phyloP scores from a whole-genome alignment of 116 monocot genomes.

The Dioscorea cayenensis region DNA sequence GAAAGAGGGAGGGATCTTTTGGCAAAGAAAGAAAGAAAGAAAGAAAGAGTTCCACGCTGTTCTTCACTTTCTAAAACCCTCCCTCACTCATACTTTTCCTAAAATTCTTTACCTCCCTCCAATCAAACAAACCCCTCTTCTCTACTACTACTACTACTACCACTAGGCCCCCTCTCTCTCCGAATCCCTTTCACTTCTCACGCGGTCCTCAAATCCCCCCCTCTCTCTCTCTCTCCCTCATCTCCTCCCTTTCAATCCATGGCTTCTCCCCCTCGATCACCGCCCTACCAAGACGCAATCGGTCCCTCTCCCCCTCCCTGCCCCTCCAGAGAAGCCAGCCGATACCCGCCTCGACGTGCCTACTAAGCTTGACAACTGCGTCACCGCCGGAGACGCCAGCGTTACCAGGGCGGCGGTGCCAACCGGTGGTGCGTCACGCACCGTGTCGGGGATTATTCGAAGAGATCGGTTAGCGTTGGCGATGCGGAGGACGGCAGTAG shows the following conservation, averaged over 20 bases:
- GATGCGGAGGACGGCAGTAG: slow-evolving; percentile 13
- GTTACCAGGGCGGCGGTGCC: background rate
- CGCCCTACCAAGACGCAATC: background rate
- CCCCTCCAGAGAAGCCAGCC: background rate
- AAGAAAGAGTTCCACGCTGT: too few species aligned
- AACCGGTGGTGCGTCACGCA: slow-evolving; percentile 2
- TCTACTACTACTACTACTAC: too few species aligned
- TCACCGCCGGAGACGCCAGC: slow-evolving; percentile 1
- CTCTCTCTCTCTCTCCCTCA: too few species aligned
- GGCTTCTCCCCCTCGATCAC: slow-evolving; percentile 1
- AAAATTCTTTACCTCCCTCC: background rate
- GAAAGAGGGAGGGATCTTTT: too few species aligned
- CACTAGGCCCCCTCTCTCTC: background rate
- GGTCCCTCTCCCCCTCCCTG: background rate
- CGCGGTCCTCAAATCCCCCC: background rate
- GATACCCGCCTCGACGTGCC: background rate
- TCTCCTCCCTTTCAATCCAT: background rate
- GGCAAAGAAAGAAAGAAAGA: too few species aligned
- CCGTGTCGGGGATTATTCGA: slow-evolving; percentile 16
- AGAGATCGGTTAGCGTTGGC: slow-evolving; percentile 6
- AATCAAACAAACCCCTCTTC: background rate
- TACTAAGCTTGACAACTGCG: background rate
- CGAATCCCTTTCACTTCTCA: background rate
- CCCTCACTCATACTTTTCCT: background rate
- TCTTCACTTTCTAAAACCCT: background rate